Conservation (phyloP, 495 filamentous ascomycete species). For the Saxophila tyrrhenica region DNA sequence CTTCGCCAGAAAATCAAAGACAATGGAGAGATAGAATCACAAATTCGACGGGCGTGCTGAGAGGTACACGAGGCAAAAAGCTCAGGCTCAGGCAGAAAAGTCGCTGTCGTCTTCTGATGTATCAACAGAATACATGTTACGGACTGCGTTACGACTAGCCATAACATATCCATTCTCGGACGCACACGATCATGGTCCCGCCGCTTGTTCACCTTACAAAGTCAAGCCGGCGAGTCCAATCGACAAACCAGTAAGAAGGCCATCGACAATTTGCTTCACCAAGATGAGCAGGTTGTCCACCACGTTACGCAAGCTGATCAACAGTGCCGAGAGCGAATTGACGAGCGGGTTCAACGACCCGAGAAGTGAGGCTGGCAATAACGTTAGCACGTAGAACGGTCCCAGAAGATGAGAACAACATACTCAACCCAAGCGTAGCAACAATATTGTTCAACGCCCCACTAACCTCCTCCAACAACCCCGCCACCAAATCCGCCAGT, state of each 20-base stretch:
- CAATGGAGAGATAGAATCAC: no score
- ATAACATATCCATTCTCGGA: no score
- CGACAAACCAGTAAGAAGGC: constrained; percentile 17
- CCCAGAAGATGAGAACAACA: background rate
- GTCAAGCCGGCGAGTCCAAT: constrained; percentile 16
- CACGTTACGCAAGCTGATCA: constrained; percentile 16
- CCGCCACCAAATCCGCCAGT: constrained; percentile 12
- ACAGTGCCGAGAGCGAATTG: constrained; percentile 12
- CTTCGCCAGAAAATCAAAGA: no score
- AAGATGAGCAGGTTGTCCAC: constrained; percentile 21
- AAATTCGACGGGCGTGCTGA: no score
- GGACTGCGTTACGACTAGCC: no score
- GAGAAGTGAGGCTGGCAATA: constrained; percentile 8
- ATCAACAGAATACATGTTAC: no score
- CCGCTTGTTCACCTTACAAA: no score
- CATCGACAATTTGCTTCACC: constrained; percentile 18
- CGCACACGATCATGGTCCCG: no score
- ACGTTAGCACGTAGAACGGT: background rate
- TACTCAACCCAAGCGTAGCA: constrained; percentile 19
- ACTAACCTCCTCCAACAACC: constrained; percentile 18
- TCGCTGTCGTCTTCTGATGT: no score
- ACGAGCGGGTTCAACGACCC: constrained; percentile 16
- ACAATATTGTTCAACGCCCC: constrained; percentile 20
- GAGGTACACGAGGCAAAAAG: no score
- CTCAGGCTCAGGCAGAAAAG: no score